phyloP scores from a whole-genome alignment of 352 stramenopile species.

The Phytophthora lateralis region DNA sequence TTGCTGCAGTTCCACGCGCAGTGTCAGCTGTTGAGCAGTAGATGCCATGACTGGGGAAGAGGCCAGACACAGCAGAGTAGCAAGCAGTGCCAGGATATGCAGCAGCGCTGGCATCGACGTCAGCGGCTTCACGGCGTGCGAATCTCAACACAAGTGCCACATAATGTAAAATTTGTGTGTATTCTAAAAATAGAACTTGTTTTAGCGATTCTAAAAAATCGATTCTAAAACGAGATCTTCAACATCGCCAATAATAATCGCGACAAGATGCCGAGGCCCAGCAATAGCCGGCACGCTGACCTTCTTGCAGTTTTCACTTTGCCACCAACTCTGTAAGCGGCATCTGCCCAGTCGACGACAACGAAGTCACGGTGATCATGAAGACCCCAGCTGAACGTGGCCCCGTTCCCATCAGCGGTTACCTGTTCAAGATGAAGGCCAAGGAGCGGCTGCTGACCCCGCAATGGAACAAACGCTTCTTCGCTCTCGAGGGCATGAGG shows the following conservation, averaged over 20 bases:
- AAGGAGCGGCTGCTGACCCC: conserved; percentile 69
- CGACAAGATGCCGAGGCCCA: conserved; percentile 22
- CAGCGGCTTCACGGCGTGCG: background rate
- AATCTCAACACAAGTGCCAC: background rate
- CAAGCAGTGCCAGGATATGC: conserved; percentile 19
- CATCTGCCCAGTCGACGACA: conserved; percentile 1
- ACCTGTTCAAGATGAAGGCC: conserved; percentile 87
- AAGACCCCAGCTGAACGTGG: conserved; percentile 58
- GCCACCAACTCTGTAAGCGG: background rate
- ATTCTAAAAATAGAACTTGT: conserved; percentile 21
- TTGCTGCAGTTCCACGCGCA: conserved; percentile 50
- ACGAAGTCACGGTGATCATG: conserved; percentile 40
- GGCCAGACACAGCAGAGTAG: conserved; percentile 20
- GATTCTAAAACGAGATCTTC: conserved; percentile 23
- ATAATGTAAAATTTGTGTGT: conserved; percentile 4
- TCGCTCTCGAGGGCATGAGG: conserved; percentile 71
- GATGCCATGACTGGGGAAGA: conserved; percentile 19
- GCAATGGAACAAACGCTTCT: conserved; percentile 86
- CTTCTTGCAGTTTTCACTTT: conserved; percentile 5
- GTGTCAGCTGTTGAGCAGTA: conserved; percentile 10
- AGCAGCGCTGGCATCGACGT: conserved; percentile 11
- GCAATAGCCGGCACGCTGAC: too few relatives aligned
- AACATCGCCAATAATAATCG: conserved; percentile 15
- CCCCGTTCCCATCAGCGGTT: conserved; percentile 79
- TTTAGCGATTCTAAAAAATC: conserved; percentile 1